Percentiles rank a stretch among this genome's conserved stretches.
These are phyloP conservation scores for Casuarina cunninghamiana DNA, from an alignment of 306 rosid genomes.

Conservation along the genomic window DNA sequence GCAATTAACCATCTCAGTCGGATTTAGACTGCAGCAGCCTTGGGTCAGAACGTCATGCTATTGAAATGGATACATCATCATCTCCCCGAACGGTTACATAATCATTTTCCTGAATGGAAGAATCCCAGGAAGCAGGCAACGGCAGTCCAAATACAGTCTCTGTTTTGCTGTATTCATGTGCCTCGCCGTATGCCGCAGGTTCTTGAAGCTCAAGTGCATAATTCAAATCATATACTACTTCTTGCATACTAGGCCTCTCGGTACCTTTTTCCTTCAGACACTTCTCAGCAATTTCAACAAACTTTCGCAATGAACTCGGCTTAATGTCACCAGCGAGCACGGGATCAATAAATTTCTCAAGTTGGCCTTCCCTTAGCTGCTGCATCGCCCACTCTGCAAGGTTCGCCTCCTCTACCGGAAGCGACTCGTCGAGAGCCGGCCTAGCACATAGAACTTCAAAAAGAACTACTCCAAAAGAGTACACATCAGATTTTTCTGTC, in stretches of 20 bases:
- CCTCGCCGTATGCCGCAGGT: conserved; percentile 20
- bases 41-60: conserved; percentile 24
- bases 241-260: conserved; percentile 57
- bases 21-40: conserved; percentile 6
- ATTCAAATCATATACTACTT: conserved; percentile 54
- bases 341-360: conserved; percentile 45
- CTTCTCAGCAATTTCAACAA: conserved; percentile 36
- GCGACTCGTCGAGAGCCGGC: conserved; percentile 36
- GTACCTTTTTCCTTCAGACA: conserved; percentile 39
- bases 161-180: conserved; percentile 35
- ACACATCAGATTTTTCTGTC: conserved; percentile 59
- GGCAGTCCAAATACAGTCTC: conserved; percentile 30
- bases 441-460: conserved; percentile 55
- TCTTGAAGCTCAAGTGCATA: conserved; percentile 53
- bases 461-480: conserved; percentile 59
- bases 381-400: conserved; percentile 50
- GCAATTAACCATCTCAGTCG: neutral
- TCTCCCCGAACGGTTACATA: conserved; percentile 19
- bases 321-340: conserved; percentile 34
- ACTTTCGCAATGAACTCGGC: conserved; percentile 42
- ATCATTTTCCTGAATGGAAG: conserved; percentile 36
- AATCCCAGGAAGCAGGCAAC: conserved; percentile 21
- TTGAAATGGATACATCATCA: conserved; percentile 27
- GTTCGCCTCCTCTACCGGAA: conserved; percentile 38
- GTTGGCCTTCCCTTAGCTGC: conserved; percentile 37